A percentile compares a stretch with the other conserved stretches of the same genome.
phyloP scores from a whole-genome alignment of 1,139 yeast genomes.

The Pichia sp. region DNA sequence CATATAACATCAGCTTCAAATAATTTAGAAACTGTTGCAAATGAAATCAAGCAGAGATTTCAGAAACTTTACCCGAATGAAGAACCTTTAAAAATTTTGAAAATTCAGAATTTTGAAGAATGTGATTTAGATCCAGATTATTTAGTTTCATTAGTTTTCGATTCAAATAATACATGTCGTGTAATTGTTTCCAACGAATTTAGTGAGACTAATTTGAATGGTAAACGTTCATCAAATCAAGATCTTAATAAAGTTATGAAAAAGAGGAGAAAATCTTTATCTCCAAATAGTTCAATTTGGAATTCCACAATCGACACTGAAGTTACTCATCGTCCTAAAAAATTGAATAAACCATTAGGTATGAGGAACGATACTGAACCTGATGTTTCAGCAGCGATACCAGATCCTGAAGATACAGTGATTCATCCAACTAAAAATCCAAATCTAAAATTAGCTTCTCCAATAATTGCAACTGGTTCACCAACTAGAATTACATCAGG shows the following conservation, averaged over 20 bases:
- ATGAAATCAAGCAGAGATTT: conserved; percentile 46
- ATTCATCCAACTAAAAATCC: conserved; percentile 24
- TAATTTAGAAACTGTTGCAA: conserved; percentile 40
- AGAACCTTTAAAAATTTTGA: conserved; percentile 42
- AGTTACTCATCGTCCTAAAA: not conserved
- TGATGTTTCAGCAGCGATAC: conserved; percentile 20
- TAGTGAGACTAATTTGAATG: conserved; percentile 7
- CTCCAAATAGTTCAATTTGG: conserved; percentile 18
- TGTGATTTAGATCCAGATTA: conserved; percentile 80
- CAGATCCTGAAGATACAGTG: conserved; percentile 20
- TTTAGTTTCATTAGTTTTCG: conserved; percentile 53
- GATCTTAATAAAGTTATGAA: conserved; percentile 22
- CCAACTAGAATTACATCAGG: conserved; percentile 57
- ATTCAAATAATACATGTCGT: conserved; percentile 45
- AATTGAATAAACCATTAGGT: conserved; percentile 11
- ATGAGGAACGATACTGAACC: conserved; percentile 8
- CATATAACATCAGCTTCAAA: conserved; percentile 48
- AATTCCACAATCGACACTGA: not conserved
- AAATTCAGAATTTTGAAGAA: conserved; percentile 54
- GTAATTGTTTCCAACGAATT: conserved; percentile 43
- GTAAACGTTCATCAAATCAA: conserved; percentile 21
- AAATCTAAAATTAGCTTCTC: conserved; percentile 23
- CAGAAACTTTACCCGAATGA: conserved; percentile 57
- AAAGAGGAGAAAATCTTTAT: conserved; percentile 12
- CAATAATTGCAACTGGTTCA: conserved; percentile 31